phyloP scores from a whole-genome alignment of 2,329 filamentous ascomycete species.

The Botrytis byssoidea region DNA sequence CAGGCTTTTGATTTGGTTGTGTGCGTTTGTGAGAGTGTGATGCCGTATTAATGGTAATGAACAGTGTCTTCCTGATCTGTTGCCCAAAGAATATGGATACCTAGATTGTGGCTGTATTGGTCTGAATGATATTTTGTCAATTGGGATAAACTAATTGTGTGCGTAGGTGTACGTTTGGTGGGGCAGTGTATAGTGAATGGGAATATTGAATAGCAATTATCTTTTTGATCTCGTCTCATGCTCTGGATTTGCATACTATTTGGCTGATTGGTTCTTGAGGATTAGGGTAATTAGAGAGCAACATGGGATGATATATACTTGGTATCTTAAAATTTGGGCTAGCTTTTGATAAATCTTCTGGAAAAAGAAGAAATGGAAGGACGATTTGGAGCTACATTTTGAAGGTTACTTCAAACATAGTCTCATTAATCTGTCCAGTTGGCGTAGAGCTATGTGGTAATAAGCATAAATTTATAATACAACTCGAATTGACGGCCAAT shows the following conservation, averaged over 20 bases:
- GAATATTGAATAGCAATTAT: not conserved
- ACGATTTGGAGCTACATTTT: not conserved
- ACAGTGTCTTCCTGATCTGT: not conserved
- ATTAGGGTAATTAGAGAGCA: not conserved
- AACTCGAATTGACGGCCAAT: not conserved
- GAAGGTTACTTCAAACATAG: not conserved
- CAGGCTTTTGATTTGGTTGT: not conserved
- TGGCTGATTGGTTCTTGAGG: not conserved
- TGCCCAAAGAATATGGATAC: fast-evolving
- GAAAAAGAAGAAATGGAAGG: not conserved
- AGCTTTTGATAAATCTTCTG: not conserved
- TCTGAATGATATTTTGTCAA: not conserved
- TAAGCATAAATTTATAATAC: not conserved
- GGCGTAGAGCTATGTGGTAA: not conserved
- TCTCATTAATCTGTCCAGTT: not conserved
- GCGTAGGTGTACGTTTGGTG: not conserved
- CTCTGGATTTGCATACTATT: not conserved
- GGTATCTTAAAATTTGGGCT: fast-evolving
- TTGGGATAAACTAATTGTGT: not conserved
- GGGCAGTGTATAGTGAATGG: not conserved
- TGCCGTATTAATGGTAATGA: not conserved
- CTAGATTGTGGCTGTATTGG: not conserved
- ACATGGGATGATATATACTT: not conserved
- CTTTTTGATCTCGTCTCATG: not conserved
- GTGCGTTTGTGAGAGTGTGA: not conserved